Evolutionary conservation across 371 early-diverging fungal genomes (phyloP).

Genomic region (Mucor racemosus): DNA sequence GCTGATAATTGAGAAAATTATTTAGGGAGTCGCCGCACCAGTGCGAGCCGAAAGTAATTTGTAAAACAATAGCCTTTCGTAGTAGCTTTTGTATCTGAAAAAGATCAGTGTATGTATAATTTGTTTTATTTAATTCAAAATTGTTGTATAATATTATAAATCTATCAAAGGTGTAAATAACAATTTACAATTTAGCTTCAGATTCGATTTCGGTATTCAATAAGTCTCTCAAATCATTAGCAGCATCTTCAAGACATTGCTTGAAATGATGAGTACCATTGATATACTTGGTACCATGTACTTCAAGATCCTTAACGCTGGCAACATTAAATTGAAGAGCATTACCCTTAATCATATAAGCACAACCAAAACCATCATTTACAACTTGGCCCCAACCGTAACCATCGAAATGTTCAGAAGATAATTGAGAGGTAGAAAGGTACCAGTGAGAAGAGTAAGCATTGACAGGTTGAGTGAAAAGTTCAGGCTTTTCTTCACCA

Average conservation of each 20-base stretch:
- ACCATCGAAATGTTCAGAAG: slow-evolving; percentile 86
- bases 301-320: slow-evolving; percentile 59
- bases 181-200: slow-evolving; percentile 51
- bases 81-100: too few species aligned
- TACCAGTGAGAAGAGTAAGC: slow-evolving; percentile 87
- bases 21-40: too few species aligned
- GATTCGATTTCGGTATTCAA: slow-evolving; percentile 55
- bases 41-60: too few species aligned
- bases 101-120: too few species aligned
- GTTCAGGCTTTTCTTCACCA: slow-evolving; percentile 77
- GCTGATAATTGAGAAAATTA: too few species aligned
- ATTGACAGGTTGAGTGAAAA: slow-evolving; percentile 87
- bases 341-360: slow-evolving; percentile 92
- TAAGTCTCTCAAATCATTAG: slow-evolving; percentile 76
- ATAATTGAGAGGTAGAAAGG: slow-evolving; percentile 91
- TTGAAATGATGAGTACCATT: slow-evolving; percentile 58
- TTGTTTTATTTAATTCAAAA: not conserved
- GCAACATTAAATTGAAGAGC: slow-evolving; percentile 88
- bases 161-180: not conserved
- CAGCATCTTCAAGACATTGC: slow-evolving; percentile 61
- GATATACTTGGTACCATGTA: slow-evolving; percentile 43
- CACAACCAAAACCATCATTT: slow-evolving; percentile 92
- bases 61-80: too few species aligned
- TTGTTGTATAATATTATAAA: not conserved
- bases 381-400: slow-evolving; percentile 98